phyloP scores from a whole-genome alignment of 306 rosid species.

The Quercus variabilis region DNA sequence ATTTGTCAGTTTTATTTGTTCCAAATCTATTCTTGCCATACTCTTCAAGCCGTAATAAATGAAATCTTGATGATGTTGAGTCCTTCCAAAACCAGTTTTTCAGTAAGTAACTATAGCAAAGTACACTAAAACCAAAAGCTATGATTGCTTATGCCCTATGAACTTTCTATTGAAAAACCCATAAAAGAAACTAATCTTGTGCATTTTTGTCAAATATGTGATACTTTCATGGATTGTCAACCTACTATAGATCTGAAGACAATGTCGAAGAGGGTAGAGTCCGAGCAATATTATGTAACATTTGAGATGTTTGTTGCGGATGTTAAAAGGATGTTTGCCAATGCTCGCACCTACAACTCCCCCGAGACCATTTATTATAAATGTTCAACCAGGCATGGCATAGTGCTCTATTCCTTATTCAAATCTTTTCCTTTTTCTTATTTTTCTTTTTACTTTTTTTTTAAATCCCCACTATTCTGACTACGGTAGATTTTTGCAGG shows the following conservation, averaged over 20 bases:
- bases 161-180: neutral
- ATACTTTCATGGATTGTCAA: constrained; percentile 1
- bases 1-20: neutral
- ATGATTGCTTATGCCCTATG: neutral
- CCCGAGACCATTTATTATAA: constrained; percentile 91
- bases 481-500: constrained; percentile 36
- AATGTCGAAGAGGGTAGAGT: constrained; percentile 89
- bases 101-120: neutral
- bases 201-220: neutral
- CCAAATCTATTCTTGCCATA: neutral
- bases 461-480: neutral
- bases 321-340: constrained; percentile 81
- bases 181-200: neutral
- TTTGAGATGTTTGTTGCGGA: constrained; percentile 96
- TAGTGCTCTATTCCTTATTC: neutral
- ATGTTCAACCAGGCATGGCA: constrained; percentile 69
- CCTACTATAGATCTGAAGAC: constrained; percentile 77
- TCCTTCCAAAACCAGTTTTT: neutral
- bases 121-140: neutral
- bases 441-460: too few species aligned
- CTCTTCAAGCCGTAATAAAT: too few species aligned
- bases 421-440: neutral
- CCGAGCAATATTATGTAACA: constrained; percentile 88
- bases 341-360: constrained; percentile 90
- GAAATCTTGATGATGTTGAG: neutral